phyloP scores from a whole-genome alignment of 2,329 filamentous ascomycete genomes.

The Fusarium cicatricum region DNA sequence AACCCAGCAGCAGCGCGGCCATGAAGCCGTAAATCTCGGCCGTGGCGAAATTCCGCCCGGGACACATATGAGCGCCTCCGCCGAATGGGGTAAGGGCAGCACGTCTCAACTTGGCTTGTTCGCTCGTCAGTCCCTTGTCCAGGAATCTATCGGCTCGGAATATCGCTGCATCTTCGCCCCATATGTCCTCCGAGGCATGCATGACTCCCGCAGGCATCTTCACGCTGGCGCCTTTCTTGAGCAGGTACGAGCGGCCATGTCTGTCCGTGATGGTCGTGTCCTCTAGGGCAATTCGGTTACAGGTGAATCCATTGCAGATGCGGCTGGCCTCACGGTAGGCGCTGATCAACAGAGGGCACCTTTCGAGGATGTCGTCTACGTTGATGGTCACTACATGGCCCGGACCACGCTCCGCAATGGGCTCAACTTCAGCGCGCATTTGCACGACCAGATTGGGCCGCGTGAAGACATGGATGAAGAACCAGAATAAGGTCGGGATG shows the following conservation, averaged over 20 bases:
- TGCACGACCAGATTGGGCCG: neutral
- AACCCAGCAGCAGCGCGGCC: neutral
- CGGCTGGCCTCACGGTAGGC: constrained; percentile 11
- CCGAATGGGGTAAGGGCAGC: constrained; percentile 17
- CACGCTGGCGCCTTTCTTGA: constrained; percentile 12
- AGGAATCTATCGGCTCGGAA: constrained; percentile 9
- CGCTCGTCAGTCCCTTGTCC: neutral
- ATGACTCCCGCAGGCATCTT: constrained; percentile 8
- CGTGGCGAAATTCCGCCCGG: constrained; percentile 10
- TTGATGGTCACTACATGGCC: constrained; percentile 2
- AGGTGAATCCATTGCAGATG: constrained; percentile 1
- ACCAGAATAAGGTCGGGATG: constrained; percentile 16
- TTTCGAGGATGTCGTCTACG: neutral
- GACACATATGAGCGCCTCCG: constrained; percentile 16
- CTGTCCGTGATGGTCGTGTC: constrained; percentile 8
- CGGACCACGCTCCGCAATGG: neutral
- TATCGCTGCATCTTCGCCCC: neutral
- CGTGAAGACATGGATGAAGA: constrained; percentile 11
- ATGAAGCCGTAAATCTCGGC: constrained; percentile 9
- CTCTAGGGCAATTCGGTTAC: constrained; percentile 2
- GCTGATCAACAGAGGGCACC: constrained; percentile 7
- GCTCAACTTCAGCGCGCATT: constrained; percentile 1
- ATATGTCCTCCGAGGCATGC: constrained; percentile 1
- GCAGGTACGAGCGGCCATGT: constrained; percentile 6
- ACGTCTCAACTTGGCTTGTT: constrained; percentile 1